These are phyloP conservation scores for Plasmodium cynomolgi DNA, from an alignment of 169 alveolate genomes.

Conservation along the genomic window DNA sequence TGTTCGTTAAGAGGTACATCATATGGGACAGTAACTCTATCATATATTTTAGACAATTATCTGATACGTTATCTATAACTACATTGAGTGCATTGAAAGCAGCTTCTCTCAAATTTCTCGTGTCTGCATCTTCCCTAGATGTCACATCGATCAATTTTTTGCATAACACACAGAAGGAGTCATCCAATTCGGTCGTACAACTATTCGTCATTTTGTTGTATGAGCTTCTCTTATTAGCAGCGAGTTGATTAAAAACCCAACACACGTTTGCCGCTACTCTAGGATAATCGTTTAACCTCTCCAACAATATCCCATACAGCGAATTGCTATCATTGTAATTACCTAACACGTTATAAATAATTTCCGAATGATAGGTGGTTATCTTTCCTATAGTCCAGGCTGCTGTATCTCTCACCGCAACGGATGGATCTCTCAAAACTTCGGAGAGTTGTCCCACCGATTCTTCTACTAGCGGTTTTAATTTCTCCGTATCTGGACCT, in stretches of 20 bases:
- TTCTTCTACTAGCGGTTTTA: constrained; percentile 88
- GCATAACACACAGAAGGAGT: constrained; percentile 81
- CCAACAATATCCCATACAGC: constrained; percentile 79
- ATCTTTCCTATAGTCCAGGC: constrained; percentile 95
- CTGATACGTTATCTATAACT: constrained; percentile 80
- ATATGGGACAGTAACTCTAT: constrained; percentile 79
- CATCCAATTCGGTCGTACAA: constrained; percentile 74
- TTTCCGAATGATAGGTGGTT: constrained; percentile 90
- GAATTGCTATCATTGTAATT: constrained; percentile 79
- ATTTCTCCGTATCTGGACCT: constrained; percentile 92
- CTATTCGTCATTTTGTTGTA: constrained; percentile 54
- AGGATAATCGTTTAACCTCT: constrained; percentile 82
- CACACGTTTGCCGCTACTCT: constrained; percentile 87
- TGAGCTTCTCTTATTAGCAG: constrained; percentile 76
- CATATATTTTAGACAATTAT: constrained; percentile 77
- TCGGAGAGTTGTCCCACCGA: constrained; percentile 89
- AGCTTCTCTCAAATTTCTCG: constrained; percentile 80
- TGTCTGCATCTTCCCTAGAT: constrained; percentile 82
- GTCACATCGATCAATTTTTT: constrained; percentile 80
- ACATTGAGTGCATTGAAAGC: constrained; percentile 81
- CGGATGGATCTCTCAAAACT: constrained; percentile 90
- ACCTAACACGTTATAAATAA: constrained; percentile 86
- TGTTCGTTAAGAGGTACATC: constrained; percentile 72
- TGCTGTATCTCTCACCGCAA: constrained; percentile 94
- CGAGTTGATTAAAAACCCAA: constrained; percentile 82